These are phyloP conservation scores for Carpinus fangiana DNA, from an alignment of 306 rosid genomes.

Conservation along the genomic window DNA sequence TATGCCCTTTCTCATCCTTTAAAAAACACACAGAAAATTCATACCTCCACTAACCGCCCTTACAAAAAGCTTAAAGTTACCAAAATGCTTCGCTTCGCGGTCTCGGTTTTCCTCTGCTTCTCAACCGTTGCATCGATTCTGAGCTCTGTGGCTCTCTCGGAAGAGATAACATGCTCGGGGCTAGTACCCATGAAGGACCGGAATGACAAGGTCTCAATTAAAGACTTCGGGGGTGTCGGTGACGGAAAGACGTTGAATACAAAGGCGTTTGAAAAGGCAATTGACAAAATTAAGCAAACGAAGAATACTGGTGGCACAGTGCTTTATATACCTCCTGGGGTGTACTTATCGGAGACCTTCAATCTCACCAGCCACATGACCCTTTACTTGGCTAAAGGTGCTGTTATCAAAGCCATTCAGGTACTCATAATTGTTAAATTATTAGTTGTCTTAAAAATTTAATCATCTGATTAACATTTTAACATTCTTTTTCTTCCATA, in stretches of 20 bases:
- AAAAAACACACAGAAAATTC: background rate
- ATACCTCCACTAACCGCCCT: background rate
- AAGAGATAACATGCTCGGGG: conserved; percentile 57
- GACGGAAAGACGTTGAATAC: conserved; percentile 78
- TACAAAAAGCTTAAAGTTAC: background rate
- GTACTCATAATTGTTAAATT: background rate
- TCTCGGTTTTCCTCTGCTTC: conserved; percentile 26
- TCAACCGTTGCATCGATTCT: conserved; percentile 15
- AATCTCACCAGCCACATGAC: conserved; percentile 85
- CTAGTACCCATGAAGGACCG: conserved; percentile 59
- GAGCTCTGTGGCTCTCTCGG: conserved; percentile 13
- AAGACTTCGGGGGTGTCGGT: conserved; percentile 74
- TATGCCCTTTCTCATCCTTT: background rate
- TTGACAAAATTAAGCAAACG: conserved; percentile 60
- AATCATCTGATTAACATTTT: no score
- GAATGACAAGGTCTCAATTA: conserved; percentile 58
- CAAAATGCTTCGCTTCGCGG: conserved; percentile 34
- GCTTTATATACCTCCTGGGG: conserved; percentile 80
- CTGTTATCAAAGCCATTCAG: conserved; percentile 76
- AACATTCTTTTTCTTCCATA: no score
- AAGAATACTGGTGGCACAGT: conserved; percentile 65
- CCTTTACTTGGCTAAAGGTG: conserved; percentile 73
- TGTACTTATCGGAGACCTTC: conserved; percentile 67
- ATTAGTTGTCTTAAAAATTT: no score
- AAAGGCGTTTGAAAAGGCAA: conserved; percentile 72